Evolutionary conservation across 116 monocot genomes (phyloP), one percentile per base, ranked within the genome.

Genomic region (Papilionanthe hybrid): DNA sequence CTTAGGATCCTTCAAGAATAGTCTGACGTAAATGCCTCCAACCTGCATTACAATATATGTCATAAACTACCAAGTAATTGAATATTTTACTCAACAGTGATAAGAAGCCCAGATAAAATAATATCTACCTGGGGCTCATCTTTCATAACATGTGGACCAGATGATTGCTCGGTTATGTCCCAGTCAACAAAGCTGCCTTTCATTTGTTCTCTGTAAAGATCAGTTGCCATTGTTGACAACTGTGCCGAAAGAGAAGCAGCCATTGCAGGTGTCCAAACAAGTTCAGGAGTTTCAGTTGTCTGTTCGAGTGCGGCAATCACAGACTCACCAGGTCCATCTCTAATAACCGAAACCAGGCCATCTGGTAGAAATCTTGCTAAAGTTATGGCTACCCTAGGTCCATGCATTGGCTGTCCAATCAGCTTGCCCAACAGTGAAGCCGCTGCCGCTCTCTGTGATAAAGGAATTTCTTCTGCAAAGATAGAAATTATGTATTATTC

Each of bases 241-340:
- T 99, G 98, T 53, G 98, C 94, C 60, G 95, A 94, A 29, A 99
- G 90, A 89, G 98, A 99, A 75, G 98, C 66, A 49, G 98, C 92
- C 98, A 99, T 99, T 72, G 98, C 98, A 58, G 94, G 95, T 28
- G 98, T 99, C 98, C 98, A 99, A 60, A 99, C 98, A 86, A 99
- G 98, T 88, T 99, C 98, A 78, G 98, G 98, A 77, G 98, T 99
- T 90, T 99, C 98, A 42, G 98, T 94, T 86, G 94, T 99, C 75
- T 91, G 93, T 77, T 99, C 98, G 73, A 99, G 88, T 63, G 86
- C 78, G 25, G 87, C 84, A 86, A 99, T 87, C 7, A 99, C 91
- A 67, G 86, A 88, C 86, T 99, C 98, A 87, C 98, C 98, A 55
- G 98, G 95, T 43, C 98, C 98, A 83, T 99, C 98, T 45, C 89